Percentiles rank a stretch among this genome's conserved stretches.
Evolutionary conservation across 306 rosid genomes (phyloP).

Genomic region (Datisca glomerata): DNA sequence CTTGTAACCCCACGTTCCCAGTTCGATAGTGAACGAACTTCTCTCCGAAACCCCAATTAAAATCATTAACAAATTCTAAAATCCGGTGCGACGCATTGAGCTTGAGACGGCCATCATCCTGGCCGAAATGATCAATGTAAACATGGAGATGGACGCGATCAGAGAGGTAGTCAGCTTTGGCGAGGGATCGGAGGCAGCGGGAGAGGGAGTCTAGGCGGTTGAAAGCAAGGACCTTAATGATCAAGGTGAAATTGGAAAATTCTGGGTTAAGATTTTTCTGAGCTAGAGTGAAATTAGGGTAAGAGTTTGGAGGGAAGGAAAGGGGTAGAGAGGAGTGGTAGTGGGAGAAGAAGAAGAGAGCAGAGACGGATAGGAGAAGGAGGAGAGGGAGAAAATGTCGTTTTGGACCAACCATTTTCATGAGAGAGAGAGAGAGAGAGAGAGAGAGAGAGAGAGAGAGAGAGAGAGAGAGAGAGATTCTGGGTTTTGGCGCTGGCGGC

Average conservation of each 20-base stretch:
- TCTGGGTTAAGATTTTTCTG: constrained; percentile 10
- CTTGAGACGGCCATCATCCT: constrained; percentile 17
- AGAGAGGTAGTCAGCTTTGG: constrained; percentile 68
- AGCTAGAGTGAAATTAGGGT: constrained; percentile 26
- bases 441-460: too few relatives aligned
- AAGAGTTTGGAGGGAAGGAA: constrained; percentile 14
- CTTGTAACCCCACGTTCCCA: constrained; percentile 66
- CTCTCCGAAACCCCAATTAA: constrained; percentile 72
- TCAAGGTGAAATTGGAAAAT: constrained; percentile 34
- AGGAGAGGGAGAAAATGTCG: constrained; percentile 52
- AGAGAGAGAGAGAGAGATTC: too few relatives aligned
- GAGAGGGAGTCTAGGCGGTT: constrained; percentile 65
- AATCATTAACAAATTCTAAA: constrained; percentile 48
- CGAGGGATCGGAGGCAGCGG: constrained; percentile 80
- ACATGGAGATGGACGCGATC: constrained; percentile 69
- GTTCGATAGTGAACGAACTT: constrained; percentile 74
- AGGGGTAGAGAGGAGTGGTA: constrained; percentile 11
- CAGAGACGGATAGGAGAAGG: constrained; percentile 24
- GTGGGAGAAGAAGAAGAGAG: constrained; percentile 26
- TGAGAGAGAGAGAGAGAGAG: too few relatives aligned
- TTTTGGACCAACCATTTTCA: constrained; percentile 56
- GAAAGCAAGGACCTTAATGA: constrained; percentile 67
- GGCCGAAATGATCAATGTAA: constrained; percentile 51
- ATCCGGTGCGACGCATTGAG: constrained; percentile 45
- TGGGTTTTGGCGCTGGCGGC: too few relatives aligned